Evolutionary conservation across 768 basidiomycete species (phyloP), one percentile per base, ranked within the genome.

Genomic region (Podaxis mareebaensis): DNA sequence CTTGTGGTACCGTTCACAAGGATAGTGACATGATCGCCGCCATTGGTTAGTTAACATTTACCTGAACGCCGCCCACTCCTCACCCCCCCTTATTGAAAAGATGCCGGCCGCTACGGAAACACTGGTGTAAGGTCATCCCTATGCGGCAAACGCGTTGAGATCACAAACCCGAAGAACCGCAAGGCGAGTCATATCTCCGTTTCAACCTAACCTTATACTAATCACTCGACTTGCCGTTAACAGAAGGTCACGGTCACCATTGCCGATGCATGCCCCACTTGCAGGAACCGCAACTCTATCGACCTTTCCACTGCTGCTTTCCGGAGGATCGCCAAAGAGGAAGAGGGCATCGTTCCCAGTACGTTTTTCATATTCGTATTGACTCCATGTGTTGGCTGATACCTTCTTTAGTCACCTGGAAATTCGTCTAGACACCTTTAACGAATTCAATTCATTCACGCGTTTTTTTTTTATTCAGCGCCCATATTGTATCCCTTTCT

Each of bases 201-300:
- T 52, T 42, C 13, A 20, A 59, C 44, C 12, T 20, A 56, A 22
- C 53, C 24, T 51, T 64, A 44, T 36, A 24, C 24, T 55, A 39
- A 36, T 63, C 56, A 62, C 26, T 44, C 46, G 61, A 1, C 62
- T 48, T 28, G 4, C 67, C 26, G 30, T n/a, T 33, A 67, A 3
- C 24, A 79, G 74, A 71, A 74, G n/a, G 81, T 91, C 63, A 79
- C 74, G 3, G 93, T 87, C 51, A 82, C 79, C 26, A 79, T 97
- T 66, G 91, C 84, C 12, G 93, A 95, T 67, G 87, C 82, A 40
- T 97, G 94, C 81, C 93, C 93, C 26, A 89, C 88, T 20, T 96
- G 93, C 77, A 56, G 70, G 0, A 85, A 83, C 68, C 38, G 39
- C 30, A 82, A 89, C 73, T 91, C 88, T 15, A 86, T 97, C 70